Base-by-base conservation (phyloP, 2,329 filamentous ascomycete species). In the Fusarium equiseti region DNA sequence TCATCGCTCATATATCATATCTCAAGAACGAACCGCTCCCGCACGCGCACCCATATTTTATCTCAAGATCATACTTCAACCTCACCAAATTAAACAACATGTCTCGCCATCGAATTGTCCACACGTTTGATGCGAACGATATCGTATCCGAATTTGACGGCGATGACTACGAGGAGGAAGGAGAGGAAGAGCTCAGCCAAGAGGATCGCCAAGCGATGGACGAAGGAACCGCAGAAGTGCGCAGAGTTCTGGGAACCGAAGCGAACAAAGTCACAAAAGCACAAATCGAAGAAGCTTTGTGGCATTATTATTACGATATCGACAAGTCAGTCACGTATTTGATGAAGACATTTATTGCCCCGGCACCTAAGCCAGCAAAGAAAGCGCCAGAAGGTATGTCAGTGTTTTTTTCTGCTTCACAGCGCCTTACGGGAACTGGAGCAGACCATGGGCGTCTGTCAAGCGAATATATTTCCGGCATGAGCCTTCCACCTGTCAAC, bases 271-370 rank as follows among this genome's bases (percentile, higher is more conserved):
- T 91, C 73, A 87, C 85, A 38, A 82, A 79, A 48, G 79, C 77
- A 40, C 91, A 97, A 77, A 95, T 98, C 68, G 90, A 97, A 78
- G 95, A 98, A 66, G 88, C 95, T 0, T 81, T 99, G 18, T 98
- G 94, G 94, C 90, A 99, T 81, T 98, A 98, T 80, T 98, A 95
- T 79, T 98, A 95, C 78, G 95, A 99, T 75, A 86, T 97, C 31
- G 91, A 90, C 61, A 97, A 97, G 80, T 90, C 93, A 2, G 91
- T 97, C 40, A 86, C 88, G 60, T 98, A 97, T 77, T 81, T 99
- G 62, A 88, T 90, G 68, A 92, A 90, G 85, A 90, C 85, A 32
- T 88, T 83, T 70, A 82, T 88, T 71, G 80, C 82, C 10, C 82
- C 82, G 46, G 77, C 82, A n/a, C 77, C 79, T 18, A 85, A 85